Percentiles rank a stretch among this genome's conserved stretches.
These are phyloP conservation scores for Lachnellula suecica DNA, from an alignment of 2,329 filamentous ascomycete species.

Conservation along the genomic window DNA sequence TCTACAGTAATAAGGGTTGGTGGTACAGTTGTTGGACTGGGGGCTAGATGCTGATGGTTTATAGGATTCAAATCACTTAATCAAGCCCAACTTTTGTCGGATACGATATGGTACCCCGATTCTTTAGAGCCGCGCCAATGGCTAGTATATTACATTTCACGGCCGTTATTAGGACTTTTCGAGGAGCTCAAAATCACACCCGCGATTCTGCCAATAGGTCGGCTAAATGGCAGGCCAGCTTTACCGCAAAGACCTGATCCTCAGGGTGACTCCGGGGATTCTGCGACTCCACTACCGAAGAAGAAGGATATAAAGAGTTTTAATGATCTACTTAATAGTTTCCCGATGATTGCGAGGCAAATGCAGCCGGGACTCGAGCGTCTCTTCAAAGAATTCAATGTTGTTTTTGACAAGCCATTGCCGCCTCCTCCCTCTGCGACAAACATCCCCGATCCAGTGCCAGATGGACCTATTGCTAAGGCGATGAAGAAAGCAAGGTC, in stretches of 20 bases:
- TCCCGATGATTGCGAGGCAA: constrained; percentile 92
- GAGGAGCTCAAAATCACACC: constrained; percentile 72
- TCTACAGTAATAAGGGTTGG: constrained; percentile 95
- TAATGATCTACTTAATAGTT: constrained; percentile 83
- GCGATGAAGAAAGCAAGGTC: constrained; percentile 57
- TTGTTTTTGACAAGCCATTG: constrained; percentile 80
- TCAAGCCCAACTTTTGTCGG: constrained; percentile 82
- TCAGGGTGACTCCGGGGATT: constrained; percentile 15
- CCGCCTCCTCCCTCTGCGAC: constrained; percentile 69
- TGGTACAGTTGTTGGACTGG: constrained; percentile 6
- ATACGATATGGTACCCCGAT: constrained; percentile 86
- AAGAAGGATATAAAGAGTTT: constrained; percentile 95
- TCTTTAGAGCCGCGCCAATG: constrained; percentile 88
- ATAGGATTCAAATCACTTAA: constrained; percentile 87
- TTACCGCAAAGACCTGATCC: constrained; percentile 17
- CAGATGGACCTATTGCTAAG: constrained; percentile 54
- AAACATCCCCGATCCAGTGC: constrained; percentile 57
- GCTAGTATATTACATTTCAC: constrained; percentile 95
- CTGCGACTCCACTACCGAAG: constrained; percentile 46
- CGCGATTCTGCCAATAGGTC: constrained; percentile 55
- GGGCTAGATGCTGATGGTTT: constrained; percentile 26
- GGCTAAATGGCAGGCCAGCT: constrained; percentile 30
- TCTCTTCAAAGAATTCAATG: constrained; percentile 85
- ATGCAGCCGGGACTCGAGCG: constrained; percentile 92
- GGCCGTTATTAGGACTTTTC: constrained; percentile 79